Evolutionary conservation across 106 monocot species (phyloP).

Genomic region (Allium sativum): DNA sequence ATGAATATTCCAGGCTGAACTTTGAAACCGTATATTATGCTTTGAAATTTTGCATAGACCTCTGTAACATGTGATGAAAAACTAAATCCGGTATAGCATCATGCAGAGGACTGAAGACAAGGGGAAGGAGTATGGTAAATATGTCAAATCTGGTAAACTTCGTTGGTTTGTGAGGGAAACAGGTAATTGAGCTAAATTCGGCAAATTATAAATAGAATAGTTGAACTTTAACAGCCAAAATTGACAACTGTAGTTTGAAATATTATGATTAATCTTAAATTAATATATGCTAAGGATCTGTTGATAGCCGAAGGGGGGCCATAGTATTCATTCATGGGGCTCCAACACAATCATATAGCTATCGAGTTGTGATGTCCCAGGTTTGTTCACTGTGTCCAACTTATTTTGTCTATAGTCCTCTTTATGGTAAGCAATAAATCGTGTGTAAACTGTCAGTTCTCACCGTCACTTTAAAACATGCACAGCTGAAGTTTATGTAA

Average conservation of each 20-base stretch:
- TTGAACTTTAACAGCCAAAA: too few relatives aligned
- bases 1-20: too few relatives aligned
- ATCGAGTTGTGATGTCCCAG: conserved; percentile 85
- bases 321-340: conserved; percentile 88
- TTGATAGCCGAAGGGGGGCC: conserved; percentile 40
- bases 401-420: too few relatives aligned
- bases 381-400: conserved; percentile 22
- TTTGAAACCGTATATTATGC: too few relatives aligned
- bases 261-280: too few relatives aligned
- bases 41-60: too few relatives aligned
- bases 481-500: neutral
- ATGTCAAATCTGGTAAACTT: conserved; percentile 73
- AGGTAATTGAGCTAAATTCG: conserved; percentile 26
- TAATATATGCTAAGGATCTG: conserved; percentile 28
- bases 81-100: too few relatives aligned
- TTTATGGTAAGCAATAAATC: too few relatives aligned
- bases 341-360: conserved; percentile 90
- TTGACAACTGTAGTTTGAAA: too few relatives aligned
- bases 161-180: conserved; percentile 98
- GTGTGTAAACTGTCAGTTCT: too few relatives aligned
- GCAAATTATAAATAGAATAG: too few relatives aligned
- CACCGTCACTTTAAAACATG: neutral
- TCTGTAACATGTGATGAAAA: too few relatives aligned
- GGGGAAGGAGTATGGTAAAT: conserved; percentile 88
- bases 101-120: conserved; percentile 78